Evolutionary conservation across 305 asterid species (phyloP).

Genomic region (Salvia sclarea): DNA sequence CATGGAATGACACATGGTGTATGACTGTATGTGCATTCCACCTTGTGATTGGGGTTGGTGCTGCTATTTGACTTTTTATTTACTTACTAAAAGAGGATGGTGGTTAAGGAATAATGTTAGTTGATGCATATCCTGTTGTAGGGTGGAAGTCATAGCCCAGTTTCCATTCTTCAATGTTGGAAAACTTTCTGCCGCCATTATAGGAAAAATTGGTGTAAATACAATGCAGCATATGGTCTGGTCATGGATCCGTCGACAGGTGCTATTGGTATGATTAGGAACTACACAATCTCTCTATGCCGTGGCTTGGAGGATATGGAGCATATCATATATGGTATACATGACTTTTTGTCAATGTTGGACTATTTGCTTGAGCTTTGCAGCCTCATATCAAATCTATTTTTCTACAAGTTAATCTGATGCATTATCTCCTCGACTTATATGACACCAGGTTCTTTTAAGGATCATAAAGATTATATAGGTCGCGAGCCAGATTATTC

Average conservation of each 20-base stretch:
- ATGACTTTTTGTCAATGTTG: constrained; percentile 23
- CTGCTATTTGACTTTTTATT: constrained; percentile 1
- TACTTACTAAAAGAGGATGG: background rate
- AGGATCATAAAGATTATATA: constrained; percentile 42
- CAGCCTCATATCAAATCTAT: constrained; percentile 20
- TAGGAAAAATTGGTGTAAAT: constrained; percentile 70
- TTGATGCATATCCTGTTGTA: constrained; percentile 44
- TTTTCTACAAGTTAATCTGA: constrained; percentile 27
- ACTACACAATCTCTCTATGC: constrained; percentile 66
- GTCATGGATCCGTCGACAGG: constrained; percentile 75
- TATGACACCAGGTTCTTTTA: constrained; percentile 60
- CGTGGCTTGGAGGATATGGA: constrained; percentile 88
- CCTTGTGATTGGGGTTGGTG: constrained; percentile 1
- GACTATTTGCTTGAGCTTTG: constrained; percentile 27
- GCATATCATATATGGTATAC: constrained; percentile 65
- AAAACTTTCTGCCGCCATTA: constrained; percentile 63
- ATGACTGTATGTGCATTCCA: constrained; percentile 8
- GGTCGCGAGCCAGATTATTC: constrained; percentile 45
- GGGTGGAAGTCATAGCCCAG: constrained; percentile 71
- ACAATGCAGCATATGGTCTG: constrained; percentile 77
- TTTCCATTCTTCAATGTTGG: constrained; percentile 75
- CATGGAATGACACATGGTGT: constrained; percentile 12
- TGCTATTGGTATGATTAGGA: constrained; percentile 80
- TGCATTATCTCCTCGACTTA: constrained; percentile 27
- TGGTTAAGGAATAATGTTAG: constrained; percentile 25